A percentile compares a stretch with the other conserved stretches of the same genome.
These are phyloP conservation scores for Tylopilus orsonianus DNA, from an alignment of 1,284 basidiomycete genomes.

Conservation along the genomic window DNA sequence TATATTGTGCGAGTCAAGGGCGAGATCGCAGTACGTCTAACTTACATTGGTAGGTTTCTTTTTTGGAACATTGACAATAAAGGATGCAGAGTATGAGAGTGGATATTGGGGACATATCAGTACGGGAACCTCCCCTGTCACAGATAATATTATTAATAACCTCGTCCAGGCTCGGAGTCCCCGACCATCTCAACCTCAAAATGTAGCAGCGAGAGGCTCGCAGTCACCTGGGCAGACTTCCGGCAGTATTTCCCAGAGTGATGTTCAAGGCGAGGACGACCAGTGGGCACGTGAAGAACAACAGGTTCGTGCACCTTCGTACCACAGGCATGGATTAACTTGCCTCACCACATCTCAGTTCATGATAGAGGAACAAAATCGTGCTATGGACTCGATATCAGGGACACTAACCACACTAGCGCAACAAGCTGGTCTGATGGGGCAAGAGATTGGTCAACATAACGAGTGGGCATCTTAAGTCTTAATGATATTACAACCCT, in stretches of 20 bases:
- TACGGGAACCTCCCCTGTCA: constrained; percentile 13
- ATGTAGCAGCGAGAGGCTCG: constrained; percentile 15
- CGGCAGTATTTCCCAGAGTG: constrained; percentile 20
- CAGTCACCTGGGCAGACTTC: constrained; percentile 9
- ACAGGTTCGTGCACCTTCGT: constrained; percentile 48
- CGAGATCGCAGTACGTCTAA: constrained; percentile 72
- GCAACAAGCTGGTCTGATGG: constrained; percentile 89
- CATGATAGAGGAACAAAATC: constrained; percentile 84
- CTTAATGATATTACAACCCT: not conserved
- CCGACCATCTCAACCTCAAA: constrained; percentile 19
- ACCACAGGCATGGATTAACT: not conserved
- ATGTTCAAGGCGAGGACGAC: constrained; percentile 60
- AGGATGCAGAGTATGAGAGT: constrained; percentile 65
- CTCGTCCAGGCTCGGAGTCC: constrained; percentile 6
- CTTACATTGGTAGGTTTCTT: constrained; percentile 1
- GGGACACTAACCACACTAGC: constrained; percentile 80
- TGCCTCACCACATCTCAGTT: constrained; percentile 46
- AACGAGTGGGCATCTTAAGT: constrained; percentile 62
- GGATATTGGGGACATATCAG: constrained; percentile 36
- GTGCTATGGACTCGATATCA: constrained; percentile 80
- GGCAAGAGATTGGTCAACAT: constrained; percentile 84
- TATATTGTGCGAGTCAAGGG: constrained; percentile 74
- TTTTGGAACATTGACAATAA: constrained; percentile 34
- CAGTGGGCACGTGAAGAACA: constrained; percentile 85
- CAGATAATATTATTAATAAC: not conserved